A percentile compares a stretch with the other conserved stretches of the same genome.
Conservation (phyloP, 2,329 filamentous ascomycete species). For the Zymoseptoria crescenta region DNA sequence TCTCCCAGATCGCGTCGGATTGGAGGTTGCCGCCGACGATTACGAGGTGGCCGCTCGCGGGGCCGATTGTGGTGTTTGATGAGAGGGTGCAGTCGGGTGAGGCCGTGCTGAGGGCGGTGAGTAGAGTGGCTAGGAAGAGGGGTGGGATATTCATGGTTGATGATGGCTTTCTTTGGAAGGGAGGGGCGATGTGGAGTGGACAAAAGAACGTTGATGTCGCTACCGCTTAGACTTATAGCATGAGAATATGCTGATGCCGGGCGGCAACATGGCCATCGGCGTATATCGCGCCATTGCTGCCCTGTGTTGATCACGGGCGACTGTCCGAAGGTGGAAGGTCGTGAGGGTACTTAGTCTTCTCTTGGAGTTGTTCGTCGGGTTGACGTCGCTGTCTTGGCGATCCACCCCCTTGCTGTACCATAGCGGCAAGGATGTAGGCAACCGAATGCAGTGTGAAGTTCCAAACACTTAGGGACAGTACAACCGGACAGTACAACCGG, state of each 20-base stretch:
- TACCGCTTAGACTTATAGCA: not conserved
- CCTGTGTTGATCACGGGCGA: not conserved
- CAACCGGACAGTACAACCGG: no score
- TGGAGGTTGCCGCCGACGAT: slow-evolving; percentile 17
- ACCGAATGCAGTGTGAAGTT: no score
- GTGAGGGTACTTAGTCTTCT: not conserved
- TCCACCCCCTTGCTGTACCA: not conserved
- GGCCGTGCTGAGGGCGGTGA: not conserved
- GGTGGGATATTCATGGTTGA: not conserved
- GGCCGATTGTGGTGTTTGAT: slow-evolving; percentile 9
- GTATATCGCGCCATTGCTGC: not conserved
- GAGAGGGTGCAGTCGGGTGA: not conserved
- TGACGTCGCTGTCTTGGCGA: not conserved
- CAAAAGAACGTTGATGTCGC: not conserved
- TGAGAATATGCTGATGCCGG: not conserved
- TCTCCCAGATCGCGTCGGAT: slow-evolving; percentile 13
- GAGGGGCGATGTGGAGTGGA: no score
- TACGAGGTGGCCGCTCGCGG: slow-evolving; percentile 15
- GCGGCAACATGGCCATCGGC: not conserved
- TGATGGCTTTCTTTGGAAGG: not conserved
- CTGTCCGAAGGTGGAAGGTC: not conserved
- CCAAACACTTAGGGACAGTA: no score
- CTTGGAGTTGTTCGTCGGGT: not conserved
- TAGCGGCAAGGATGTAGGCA: no score
- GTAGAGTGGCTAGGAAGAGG: not conserved